Evolutionary conservation across 495 filamentous ascomycete genomes (phyloP).

Genomic region (Aspergillus wentii): DNA sequence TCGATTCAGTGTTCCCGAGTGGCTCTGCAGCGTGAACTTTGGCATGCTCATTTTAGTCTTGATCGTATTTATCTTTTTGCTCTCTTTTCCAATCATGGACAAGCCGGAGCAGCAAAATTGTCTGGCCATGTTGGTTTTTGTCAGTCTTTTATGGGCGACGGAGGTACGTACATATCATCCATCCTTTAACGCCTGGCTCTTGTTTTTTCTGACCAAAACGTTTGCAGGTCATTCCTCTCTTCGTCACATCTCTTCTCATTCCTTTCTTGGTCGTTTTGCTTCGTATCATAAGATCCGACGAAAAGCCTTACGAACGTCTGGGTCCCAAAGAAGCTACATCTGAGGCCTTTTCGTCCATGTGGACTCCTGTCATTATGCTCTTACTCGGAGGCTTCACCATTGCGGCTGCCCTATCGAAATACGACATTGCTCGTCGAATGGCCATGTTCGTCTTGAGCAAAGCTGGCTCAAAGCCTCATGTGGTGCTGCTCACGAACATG

Average conservation of each 20-base stretch:
- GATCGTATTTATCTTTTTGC: constrained; percentile 63
- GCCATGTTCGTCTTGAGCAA: constrained; percentile 97
- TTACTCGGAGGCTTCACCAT: constrained; percentile 95
- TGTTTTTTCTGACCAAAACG: constrained; percentile 12
- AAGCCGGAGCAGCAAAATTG: constrained; percentile 91
- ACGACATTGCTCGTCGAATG: constrained; percentile 94
- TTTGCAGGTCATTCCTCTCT: constrained; percentile 82
- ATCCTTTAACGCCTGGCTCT: constrained; percentile 3
- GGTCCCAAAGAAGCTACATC: constrained; percentile 68
- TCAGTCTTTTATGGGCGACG: constrained; percentile 93
- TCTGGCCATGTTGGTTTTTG: constrained; percentile 86
- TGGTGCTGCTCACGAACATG: constrained; percentile 93
- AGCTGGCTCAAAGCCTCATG: constrained; percentile 82
- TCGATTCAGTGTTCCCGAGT: constrained; percentile 65
- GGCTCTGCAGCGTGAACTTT: constrained; percentile 80
- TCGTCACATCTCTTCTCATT: constrained; percentile 91
- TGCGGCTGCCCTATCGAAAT: constrained; percentile 92
- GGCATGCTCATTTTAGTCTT: constrained; percentile 68
- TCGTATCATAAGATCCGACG: constrained; percentile 72
- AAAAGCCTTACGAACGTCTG: constrained; percentile 63
- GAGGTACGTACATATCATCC: constrained; percentile 74
- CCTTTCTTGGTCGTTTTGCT: constrained; percentile 90
- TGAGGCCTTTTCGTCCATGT: constrained; percentile 92
- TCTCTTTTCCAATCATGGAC: constrained; percentile 73
- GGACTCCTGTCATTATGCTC: constrained; percentile 99